A percentile compares a stretch with the other conserved stretches of the same genome.
phyloP scores from a whole-genome alignment of 108 stramenopile species.

The Nitzschia putrida region DNA sequence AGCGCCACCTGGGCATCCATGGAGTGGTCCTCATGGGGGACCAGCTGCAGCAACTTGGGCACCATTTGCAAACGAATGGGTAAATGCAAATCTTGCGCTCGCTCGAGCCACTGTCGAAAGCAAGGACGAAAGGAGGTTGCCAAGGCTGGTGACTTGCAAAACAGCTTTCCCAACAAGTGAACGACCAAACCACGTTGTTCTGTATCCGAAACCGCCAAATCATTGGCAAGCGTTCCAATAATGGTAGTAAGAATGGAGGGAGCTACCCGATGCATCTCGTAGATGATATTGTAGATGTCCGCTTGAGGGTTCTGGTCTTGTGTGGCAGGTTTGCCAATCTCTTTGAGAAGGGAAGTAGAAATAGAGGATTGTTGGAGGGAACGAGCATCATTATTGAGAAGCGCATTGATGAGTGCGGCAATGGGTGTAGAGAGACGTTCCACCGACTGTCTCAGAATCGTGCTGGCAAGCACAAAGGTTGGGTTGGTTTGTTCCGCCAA shows the following conservation, averaged over 20 bases:
- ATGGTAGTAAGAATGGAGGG: constrained; percentile 81
- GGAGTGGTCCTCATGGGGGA: constrained; percentile 21
- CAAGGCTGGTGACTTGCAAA: constrained; percentile 35
- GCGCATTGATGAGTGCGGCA: constrained; percentile 68
- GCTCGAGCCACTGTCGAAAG: constrained; percentile 71
- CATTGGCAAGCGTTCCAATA: constrained; percentile 67
- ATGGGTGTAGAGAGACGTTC: constrained; percentile 70
- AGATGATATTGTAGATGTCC: constrained; percentile 70
- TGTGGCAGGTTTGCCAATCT: constrained; percentile 21
- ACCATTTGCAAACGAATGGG: constrained; percentile 72
- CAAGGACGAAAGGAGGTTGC: constrained; percentile 55
- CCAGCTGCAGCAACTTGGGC: constrained; percentile 53
- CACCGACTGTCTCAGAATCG: constrained; percentile 54
- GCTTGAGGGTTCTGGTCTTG: constrained; percentile 28
- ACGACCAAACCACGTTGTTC: constrained; percentile 52
- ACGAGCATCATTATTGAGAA: constrained; percentile 66
- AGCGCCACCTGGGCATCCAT: constrained; percentile 21
- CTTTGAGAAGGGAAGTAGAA: constrained; percentile 25
- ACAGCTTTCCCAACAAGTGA: constrained; percentile 67
- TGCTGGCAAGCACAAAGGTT: constrained; percentile 64
- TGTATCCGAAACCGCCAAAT: constrained; percentile 42
- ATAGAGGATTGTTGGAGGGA: constrained; percentile 47
- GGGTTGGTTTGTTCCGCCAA: constrained; percentile 65
- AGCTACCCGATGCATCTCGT: constrained; percentile 68
- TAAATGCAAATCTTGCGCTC: constrained; percentile 52